Evolutionary conservation across 2,329 filamentous ascomycete genomes (phyloP).

Genomic region (Ophiostoma sp.): DNA sequence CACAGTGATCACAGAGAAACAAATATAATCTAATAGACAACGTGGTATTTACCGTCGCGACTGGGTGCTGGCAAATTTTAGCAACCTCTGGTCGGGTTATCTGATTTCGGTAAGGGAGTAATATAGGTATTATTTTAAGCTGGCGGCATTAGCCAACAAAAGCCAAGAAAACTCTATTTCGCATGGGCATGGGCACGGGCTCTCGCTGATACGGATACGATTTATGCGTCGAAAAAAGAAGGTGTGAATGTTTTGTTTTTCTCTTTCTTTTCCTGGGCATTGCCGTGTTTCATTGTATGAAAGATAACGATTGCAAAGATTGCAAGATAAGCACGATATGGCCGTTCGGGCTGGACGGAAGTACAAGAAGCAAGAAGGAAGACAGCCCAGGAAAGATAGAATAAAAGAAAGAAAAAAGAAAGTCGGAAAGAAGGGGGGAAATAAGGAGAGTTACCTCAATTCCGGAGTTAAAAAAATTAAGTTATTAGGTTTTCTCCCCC

Average conservation of each 20-base stretch:
- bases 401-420: background rate
- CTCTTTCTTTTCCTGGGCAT: background rate
- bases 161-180: background rate
- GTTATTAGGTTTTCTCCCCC: background rate
- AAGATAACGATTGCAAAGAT: background rate
- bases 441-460: background rate
- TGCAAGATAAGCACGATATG: background rate
- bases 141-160: background rate
- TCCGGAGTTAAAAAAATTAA: background rate
- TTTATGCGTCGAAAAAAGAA: background rate
- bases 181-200: background rate
- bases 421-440: background rate
- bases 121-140: background rate
- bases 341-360: background rate
- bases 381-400: background rate
- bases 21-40: background rate
- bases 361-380: too few species aligned
- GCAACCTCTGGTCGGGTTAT: background rate
- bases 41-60: background rate
- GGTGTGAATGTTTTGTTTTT: background rate
- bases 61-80: background rate
- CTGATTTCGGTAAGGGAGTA: background rate
- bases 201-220: background rate
- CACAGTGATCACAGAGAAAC: background rate
- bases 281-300: background rate